Conservation (phyloP, 352 stramenopile genomes). For the Globisporangium mamillatum region DNA sequence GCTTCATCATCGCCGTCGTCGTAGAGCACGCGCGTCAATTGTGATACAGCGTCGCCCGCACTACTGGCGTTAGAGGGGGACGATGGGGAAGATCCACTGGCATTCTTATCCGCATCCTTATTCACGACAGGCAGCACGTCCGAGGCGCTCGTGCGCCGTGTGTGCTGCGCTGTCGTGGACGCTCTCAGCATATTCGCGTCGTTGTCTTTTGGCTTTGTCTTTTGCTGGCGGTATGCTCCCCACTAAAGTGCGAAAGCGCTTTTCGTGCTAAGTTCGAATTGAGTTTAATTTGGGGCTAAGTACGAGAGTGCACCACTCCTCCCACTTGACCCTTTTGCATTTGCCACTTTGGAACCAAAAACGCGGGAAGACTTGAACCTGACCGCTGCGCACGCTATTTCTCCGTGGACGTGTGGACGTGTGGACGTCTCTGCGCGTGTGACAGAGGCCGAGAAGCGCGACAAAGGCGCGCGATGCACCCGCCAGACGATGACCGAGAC, state of each 20-base stretch:
- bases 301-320: neutral
- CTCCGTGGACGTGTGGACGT: neutral
- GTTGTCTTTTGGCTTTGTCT: neutral
- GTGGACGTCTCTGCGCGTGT: neutral
- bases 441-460: neutral
- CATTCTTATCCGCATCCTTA: neutral
- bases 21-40: neutral
- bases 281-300: neutral
- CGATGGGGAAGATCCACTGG: neutral
- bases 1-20: constrained; percentile 20
- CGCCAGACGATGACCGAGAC: constrained; percentile 8
- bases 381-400: neutral
- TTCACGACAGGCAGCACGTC: constrained; percentile 12
- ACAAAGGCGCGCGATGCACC: constrained; percentile 5
- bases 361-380: neutral
- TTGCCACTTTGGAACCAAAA: constrained; percentile 2
- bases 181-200: constrained; percentile 9
- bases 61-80: neutral
- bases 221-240: neutral
- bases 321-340: constrained; percentile 1
- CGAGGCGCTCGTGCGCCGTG: constrained; percentile 7
- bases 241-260: neutral
- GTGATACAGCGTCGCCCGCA: neutral
- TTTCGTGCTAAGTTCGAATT: neutral
- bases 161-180: constrained; percentile 10